Base-by-base conservation (phyloP, 495 filamentous ascomycete genomes). In the Pseudevernia furfuracea region DNA sequence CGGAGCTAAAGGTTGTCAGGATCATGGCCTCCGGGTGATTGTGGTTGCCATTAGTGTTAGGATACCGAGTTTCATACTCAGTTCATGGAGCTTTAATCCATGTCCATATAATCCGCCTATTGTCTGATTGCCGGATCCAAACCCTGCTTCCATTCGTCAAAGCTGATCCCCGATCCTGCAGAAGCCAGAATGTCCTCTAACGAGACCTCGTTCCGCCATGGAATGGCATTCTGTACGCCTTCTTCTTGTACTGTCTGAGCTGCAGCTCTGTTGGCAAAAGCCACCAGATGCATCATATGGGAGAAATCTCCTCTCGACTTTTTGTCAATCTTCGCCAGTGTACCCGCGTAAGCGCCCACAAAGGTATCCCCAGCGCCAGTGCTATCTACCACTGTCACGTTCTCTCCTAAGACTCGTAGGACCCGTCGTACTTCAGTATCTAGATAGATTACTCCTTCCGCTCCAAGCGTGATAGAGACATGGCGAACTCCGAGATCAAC, bases 281-380 rank as follows among this genome's bases (percentile, higher is more conserved):
- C 75, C 66, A 94, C 83, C 0, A 34, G 87, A 87, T 15, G 75
- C 75, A 49, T 79, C 82, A 69, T 55, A 10, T 0, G 7, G 17
- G 6, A 0, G 17, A 87, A 82, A 83, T 76, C 62, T 77, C 66
- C 62, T 77, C 66, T 73, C 30, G 70, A 74, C 41, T 80, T 82
- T 64, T 79, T 81, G 1, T 80, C 81, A 19, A 38, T 63, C 6
- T 65, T 66, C 25, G 79, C 77, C 32, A 87, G 80, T 58, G 82
- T 80, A 25, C 92, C 84, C 6, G 92, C 89, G 76, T 96, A 96
- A 46, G 80, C 85, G 4, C 94, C 94, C 4, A 95, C 90, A 75
- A 96, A 98, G 7, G 93, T 96, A 74, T 98, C 94, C 0, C 94
- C 94, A 21, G 93, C 94, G 1, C 87, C 93, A 7, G 94, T 98